phyloP scores from a whole-genome alignment of 2,329 filamentous ascomycete species.

The Davidsoniella eucalypti region DNA sequence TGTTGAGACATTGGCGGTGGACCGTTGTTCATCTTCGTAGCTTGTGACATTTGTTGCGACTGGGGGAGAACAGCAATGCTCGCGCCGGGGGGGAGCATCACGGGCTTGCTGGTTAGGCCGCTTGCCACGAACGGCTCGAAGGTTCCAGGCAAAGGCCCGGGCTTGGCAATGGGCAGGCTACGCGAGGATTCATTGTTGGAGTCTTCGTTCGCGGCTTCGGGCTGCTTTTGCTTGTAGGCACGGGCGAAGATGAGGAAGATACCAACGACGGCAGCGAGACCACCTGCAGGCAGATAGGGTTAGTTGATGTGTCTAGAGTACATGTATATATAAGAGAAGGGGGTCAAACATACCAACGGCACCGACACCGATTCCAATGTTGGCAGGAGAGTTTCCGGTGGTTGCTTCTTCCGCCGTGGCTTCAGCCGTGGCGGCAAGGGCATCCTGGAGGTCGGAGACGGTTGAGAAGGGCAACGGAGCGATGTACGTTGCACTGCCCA shows the following conservation, averaged over 20 bases:
- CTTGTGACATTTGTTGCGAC: not conserved
- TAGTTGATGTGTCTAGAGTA: not conserved
- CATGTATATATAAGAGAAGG: not conserved
- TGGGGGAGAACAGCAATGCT: slow-evolving; percentile 1
- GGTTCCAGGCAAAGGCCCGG: slow-evolving; percentile 9
- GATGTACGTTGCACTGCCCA: not conserved
- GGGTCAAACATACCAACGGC: slow-evolving; percentile 1
- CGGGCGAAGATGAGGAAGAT: slow-evolving; percentile 9
- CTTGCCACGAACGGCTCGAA: slow-evolving; percentile 8
- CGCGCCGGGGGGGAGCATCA: slow-evolving; percentile 12
- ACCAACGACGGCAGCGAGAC: slow-evolving; percentile 10
- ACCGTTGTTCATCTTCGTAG: not conserved
- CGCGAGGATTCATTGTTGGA: not conserved
- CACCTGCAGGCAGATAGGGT: not conserved
- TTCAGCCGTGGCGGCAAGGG: slow-evolving; percentile 1
- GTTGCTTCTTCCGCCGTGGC: not conserved
- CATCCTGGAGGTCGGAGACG: slow-evolving; percentile 7
- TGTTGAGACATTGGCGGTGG: not conserved
- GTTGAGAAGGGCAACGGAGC: slow-evolving; percentile 6
- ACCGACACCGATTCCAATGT: slow-evolving; percentile 9
- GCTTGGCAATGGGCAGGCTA: slow-evolving; percentile 5
- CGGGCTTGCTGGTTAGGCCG: slow-evolving; percentile 5
- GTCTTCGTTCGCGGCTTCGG: not conserved
- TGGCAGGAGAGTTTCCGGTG: slow-evolving; percentile 1
- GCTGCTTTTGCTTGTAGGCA: not conserved